These are phyloP conservation scores for Xylaria sp. DNA, from an alignment of 2,329 filamentous ascomycete genomes.

Conservation along the genomic window DNA sequence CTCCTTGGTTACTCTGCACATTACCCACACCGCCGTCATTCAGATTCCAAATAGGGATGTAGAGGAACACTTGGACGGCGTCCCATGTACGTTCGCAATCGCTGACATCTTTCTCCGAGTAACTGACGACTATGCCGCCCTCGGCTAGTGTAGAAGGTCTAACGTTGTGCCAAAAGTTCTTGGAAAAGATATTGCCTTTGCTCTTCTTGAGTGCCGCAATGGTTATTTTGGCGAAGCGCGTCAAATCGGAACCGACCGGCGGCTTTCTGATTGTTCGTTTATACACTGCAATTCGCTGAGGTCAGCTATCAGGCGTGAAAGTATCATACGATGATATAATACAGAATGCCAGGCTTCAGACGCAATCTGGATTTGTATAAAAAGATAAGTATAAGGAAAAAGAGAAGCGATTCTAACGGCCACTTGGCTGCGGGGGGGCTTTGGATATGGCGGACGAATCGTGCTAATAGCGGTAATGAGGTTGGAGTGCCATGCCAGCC, in stretches of 20 bases:
- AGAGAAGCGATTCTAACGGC: too few species aligned
- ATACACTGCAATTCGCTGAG: conserved; percentile 51
- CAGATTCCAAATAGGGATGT: conserved; percentile 55
- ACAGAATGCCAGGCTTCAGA: neutral
- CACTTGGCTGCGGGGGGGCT: too few species aligned
- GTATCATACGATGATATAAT: neutral
- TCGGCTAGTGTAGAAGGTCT: conserved; percentile 64
- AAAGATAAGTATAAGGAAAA: too few species aligned
- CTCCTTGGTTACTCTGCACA: conserved; percentile 53
- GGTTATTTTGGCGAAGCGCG: conserved; percentile 68
- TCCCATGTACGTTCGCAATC: conserved; percentile 67
- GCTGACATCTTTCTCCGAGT: conserved; percentile 74
- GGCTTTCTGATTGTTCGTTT: conserved; percentile 67
- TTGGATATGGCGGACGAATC: too few species aligned
- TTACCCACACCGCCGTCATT: conserved; percentile 57
- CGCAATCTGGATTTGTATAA: too few species aligned
- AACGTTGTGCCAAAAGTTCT: conserved; percentile 68
- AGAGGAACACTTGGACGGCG: conserved; percentile 57
- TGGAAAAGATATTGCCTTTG: conserved; percentile 63
- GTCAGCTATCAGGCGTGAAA: conserved; percentile 17
- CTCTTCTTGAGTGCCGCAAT: conserved; percentile 62
- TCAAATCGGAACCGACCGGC: conserved; percentile 74
- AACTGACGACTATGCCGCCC: conserved; percentile 64
- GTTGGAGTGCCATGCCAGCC: too few species aligned
- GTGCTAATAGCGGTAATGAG: too few species aligned